phyloP scores from a whole-genome alignment of 352 stramenopile species.

The Pythium chondricola region DNA sequence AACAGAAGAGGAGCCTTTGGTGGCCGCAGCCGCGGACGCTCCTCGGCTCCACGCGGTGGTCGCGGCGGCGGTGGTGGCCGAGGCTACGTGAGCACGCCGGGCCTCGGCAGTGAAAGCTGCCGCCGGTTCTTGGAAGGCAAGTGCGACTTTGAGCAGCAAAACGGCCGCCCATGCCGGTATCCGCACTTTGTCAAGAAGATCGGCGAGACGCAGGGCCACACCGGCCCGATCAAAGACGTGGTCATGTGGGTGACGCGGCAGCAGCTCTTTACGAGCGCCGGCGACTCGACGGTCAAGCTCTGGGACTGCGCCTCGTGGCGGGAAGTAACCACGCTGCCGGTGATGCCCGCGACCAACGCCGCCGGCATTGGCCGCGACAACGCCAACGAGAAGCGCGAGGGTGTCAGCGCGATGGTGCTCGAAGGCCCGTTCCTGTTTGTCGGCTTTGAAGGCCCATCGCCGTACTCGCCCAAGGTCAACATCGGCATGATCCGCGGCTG shows the following conservation, averaged over 20 bases:
- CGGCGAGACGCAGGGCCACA: constrained; percentile 71
- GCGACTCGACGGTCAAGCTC: constrained; percentile 70
- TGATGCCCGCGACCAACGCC: constrained; percentile 24
- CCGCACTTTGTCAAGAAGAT: constrained; percentile 84
- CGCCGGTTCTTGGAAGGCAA: constrained; percentile 60
- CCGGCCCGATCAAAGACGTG: constrained; percentile 66
- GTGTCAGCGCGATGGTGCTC: constrained; percentile 60
- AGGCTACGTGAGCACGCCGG: constrained; percentile 18
- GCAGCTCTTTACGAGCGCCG: constrained; percentile 72
- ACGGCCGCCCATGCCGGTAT: constrained; percentile 60
- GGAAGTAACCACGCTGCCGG: constrained; percentile 69
- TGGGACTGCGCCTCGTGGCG: constrained; percentile 81
- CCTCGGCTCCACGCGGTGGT: constrained; percentile 19
- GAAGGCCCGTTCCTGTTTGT: constrained; percentile 76
- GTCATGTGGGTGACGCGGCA: constrained; percentile 63
- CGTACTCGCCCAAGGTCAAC: constrained; percentile 40
- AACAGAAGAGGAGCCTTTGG: constrained; percentile 43
- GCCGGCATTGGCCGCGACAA: background rate
- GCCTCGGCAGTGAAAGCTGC: constrained; percentile 62
- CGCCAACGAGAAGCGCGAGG: constrained; percentile 31
- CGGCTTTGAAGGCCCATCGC: constrained; percentile 67
- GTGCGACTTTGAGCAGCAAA: constrained; percentile 41
- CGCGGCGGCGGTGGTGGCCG: constrained; percentile 34
- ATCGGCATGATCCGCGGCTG: constrained; percentile 77
- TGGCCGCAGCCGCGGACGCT: constrained; percentile 44